Base-by-base conservation (phyloP, 139 green algal genomes). In the Chlamydomonas incerta region DNA sequence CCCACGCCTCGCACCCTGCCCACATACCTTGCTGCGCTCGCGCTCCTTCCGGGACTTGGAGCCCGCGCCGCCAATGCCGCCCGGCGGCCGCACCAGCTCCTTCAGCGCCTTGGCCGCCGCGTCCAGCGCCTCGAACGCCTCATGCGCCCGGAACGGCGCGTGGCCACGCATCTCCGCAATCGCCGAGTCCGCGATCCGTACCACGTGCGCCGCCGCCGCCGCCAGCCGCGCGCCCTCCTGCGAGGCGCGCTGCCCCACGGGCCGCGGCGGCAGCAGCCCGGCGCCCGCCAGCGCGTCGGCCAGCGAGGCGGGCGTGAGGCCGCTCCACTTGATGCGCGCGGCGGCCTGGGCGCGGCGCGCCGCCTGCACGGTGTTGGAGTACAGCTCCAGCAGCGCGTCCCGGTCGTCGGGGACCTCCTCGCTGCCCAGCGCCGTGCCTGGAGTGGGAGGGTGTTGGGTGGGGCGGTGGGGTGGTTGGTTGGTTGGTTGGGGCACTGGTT, bases 261-360 rank as follows among this genome's bases (percentile, higher is more conserved):
- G 79, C 29, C 65, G 79, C 65, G 79, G 79, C 65, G 65, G 65
- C 79, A 85, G 65, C 79, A 85, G 65, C 65, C 57, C 65, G 31
- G 31, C 46, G 5, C 9, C 31, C 23, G 79, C 41, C 47, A 85
- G 79, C n/a, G 79, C 79, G 3, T 31, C n/a, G 21, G n/a, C 65
- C 47, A 85, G 79, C 5, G 79, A 31, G 1, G 79, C 10, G n/a
- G 33, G 41, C 47, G 79, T 76, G 31, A 85, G 46, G 34, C 79
- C 79, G 4, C 46, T 69, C 79, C 79, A 85, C n/a, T 41, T n/a
- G 35, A 68, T 28, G 79, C 65, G 79, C 33, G 77, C 63, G 20
- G 77, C 65, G 47, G 65, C 65, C 66, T 75, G 79, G 0, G 65
- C 18, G n/a, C 24, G 24, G 23, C 77, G 77, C 0, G 77, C 77